Evolutionary conservation across 495 filamentous ascomycete species (phyloP), one percentile per base, ranked within the genome.

Genomic region (Lepidopterella palustris): DNA sequence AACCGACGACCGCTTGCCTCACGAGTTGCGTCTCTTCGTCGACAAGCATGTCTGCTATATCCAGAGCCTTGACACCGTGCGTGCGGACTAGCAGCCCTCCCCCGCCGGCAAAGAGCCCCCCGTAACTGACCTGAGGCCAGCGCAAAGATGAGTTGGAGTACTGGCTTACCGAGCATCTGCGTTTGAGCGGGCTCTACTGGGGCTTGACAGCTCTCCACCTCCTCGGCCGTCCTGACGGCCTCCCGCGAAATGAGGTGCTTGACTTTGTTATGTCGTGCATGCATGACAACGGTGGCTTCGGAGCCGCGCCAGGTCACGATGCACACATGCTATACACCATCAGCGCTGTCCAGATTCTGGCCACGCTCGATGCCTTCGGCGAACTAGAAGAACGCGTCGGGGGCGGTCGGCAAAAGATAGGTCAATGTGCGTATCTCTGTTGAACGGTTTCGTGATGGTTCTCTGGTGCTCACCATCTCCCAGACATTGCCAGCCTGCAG

Each of bases 161-260:
- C 75, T 95, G 91, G 85, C 80, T 97, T 63, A 97, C 95, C 5
- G 91, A 97, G 73, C 93, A 98, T 68, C 83, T 98, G 54, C 89
- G 93, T 48, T 78, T 97, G 29, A 96, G 91, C 70, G 93, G 93
- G 29, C 80, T 97, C 32, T 98, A 98, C 74, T 98, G 93, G 93
- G 93, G 95, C 25, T 76, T 98, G 55, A 92, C 84, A 2, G 87
- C 92, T 13, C 80, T 97, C 6, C 86, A 96, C 75, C 79, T 97
- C 15, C 83, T 98, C 40, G 82, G 84, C 49, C 84, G 82, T 53
- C 88, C 90, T 5, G 80, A 92, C 31, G 89, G 86, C 4, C 80
- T 98, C 6, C 85, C 92, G 15, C 85, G 91, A 27, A 77, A 85
- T 39, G 84, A 90, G 59, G 87, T 90, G 27, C 85, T 98, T 69